phyloP scores from a whole-genome alignment of 257 asterid species.

The Solanum chiquidenum region DNA sequence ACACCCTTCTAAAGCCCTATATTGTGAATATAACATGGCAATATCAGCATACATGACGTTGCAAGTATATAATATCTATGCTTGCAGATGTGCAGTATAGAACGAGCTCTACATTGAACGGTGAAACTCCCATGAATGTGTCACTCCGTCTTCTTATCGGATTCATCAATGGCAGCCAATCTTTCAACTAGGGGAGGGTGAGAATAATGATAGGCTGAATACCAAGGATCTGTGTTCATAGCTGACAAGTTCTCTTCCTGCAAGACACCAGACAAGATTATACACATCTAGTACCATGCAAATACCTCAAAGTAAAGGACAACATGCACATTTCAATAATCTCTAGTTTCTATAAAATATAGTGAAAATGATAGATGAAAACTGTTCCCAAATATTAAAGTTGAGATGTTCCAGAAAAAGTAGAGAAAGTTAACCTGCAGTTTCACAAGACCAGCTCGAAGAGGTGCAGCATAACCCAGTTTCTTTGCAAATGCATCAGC shows the following conservation, averaged over 20 bases:
- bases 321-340: not conserved
- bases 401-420: not conserved
- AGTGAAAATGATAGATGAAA: not conserved
- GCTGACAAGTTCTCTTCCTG: slow-evolving; percentile 94
- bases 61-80: not conserved
- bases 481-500: slow-evolving; percentile 95
- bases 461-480: slow-evolving; percentile 73
- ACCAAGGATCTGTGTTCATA: slow-evolving; percentile 94
- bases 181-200: slow-evolving; percentile 97
- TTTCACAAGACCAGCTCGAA: slow-evolving; percentile 88
- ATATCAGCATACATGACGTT: not conserved
- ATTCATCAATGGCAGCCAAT: slow-evolving; percentile 65
- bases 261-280: not conserved
- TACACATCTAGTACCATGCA: not conserved
- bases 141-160: slow-evolving; percentile 73
- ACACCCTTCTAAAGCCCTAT: not conserved
- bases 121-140: not conserved
- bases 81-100: not conserved
- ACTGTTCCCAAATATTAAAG: not conserved
- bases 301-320: not conserved
- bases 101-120: not conserved
- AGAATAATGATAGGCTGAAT: slow-evolving; percentile 93
- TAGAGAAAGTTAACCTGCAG: slow-evolving; percentile 51
- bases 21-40: not conserved
- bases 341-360: not conserved